These are phyloP conservation scores for Pseudopithomyces maydicus DNA, from an alignment of 2,329 filamentous ascomycete genomes.

Conservation along the genomic window DNA sequence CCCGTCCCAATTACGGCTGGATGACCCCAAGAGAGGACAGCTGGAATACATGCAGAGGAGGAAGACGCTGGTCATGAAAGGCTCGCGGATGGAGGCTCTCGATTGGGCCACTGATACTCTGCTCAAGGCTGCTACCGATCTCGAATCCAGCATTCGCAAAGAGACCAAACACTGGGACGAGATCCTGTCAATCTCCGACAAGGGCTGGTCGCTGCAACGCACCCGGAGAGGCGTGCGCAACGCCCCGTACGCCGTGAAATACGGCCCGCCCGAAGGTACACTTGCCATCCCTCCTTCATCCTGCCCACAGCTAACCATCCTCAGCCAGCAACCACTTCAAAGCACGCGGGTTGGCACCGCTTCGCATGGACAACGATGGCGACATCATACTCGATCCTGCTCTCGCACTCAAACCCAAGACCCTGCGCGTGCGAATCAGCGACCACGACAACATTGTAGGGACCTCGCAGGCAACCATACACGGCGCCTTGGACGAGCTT, in stretches of 20 bases:
- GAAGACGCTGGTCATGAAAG: constrained; percentile 59
- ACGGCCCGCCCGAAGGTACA: constrained; percentile 80
- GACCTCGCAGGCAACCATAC: constrained; percentile 47
- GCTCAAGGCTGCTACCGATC: constrained; percentile 69
- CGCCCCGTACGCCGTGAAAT: constrained; percentile 82
- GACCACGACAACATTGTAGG: constrained; percentile 64
- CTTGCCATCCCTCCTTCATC: constrained; percentile 1
- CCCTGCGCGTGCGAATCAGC: constrained; percentile 71
- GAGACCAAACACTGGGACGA: constrained; percentile 92
- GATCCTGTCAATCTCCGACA: constrained; percentile 77
- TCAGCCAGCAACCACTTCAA: constrained; percentile 61
- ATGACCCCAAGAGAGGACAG: constrained; percentile 37
- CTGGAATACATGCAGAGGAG: constrained; percentile 39
- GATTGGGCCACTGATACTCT: constrained; percentile 76
- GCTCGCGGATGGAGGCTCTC: constrained; percentile 80
- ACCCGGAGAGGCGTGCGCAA: constrained; percentile 58
- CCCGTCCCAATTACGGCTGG: constrained; percentile 9
- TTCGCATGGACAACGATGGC: constrained; percentile 76
- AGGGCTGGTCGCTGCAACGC: constrained; percentile 76
- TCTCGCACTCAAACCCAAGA: constrained; percentile 59
- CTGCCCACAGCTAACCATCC: constrained; percentile 6
- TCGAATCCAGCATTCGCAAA: constrained; percentile 76
- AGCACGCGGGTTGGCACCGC: constrained; percentile 77
- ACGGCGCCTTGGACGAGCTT: constrained; percentile 50
- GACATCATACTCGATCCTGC: constrained; percentile 74